These are phyloP conservation scores for Atkinsonella hypoxylon DNA, from an alignment of 2,329 filamentous ascomycete genomes.

Conservation along the genomic window DNA sequence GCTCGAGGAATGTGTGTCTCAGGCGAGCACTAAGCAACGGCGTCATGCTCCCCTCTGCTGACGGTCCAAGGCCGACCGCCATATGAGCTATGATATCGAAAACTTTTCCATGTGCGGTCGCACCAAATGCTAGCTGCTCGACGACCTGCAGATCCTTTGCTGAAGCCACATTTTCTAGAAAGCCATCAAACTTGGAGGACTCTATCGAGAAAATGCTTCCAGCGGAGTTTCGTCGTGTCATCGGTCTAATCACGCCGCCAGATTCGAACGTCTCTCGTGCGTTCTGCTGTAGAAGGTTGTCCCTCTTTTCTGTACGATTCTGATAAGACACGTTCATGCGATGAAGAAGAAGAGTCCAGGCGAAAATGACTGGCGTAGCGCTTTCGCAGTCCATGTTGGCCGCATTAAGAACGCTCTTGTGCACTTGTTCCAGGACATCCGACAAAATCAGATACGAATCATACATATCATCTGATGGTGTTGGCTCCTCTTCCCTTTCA, in stretches of 20 bases:
- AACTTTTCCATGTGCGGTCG: constrained; percentile 37
- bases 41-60: constrained; percentile 35
- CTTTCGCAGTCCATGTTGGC: constrained; percentile 43
- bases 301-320: constrained; percentile 47
- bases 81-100: constrained; percentile 43
- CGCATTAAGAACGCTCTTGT: constrained; percentile 54
- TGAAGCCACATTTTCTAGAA: constrained; percentile 36
- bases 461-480: constrained; percentile 24
- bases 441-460: constrained; percentile 57
- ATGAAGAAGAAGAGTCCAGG: constrained; percentile 69
- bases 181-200: constrained; percentile 45
- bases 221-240: constrained; percentile 43
- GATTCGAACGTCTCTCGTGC: constrained; percentile 45
- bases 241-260: constrained; percentile 27
- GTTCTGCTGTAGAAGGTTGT: constrained; percentile 45
- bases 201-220: constrained; percentile 52
- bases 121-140: constrained; percentile 36
- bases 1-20: constrained; percentile 53
- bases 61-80: constrained; percentile 33
- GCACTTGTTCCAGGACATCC: constrained; percentile 59
- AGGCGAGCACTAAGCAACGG: constrained; percentile 48
- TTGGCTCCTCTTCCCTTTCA: constrained; percentile 25
- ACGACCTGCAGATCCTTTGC: constrained; percentile 40
- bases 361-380: constrained; percentile 63
- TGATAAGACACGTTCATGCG: constrained; percentile 54